phyloP scores from a whole-genome alignment of 306 rosid species.

The Trifolium fragiferum region DNA sequence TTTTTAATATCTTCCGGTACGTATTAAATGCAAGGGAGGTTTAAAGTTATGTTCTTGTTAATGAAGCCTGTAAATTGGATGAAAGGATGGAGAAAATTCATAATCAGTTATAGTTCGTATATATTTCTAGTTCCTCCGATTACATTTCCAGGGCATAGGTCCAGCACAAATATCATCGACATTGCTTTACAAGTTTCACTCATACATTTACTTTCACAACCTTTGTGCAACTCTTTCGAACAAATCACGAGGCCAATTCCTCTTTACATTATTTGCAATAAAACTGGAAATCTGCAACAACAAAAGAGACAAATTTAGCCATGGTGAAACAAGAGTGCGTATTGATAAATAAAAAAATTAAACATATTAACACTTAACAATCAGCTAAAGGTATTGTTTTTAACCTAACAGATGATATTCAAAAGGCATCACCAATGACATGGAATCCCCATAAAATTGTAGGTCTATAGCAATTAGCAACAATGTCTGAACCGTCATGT shows the following conservation, averaged over 20 bases:
- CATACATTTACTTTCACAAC: conserved; percentile 57
- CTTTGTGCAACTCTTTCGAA: conserved; percentile 87
- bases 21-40: neutral
- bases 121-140: neutral
- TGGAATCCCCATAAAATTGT: conserved; percentile 8
- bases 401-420: conserved; percentile 2
- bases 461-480: conserved; percentile 6
- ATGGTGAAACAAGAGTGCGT: conserved; percentile 14
- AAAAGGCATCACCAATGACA: conserved; percentile 7
- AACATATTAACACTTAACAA: neutral
- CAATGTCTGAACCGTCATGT: neutral
- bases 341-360: too few relatives aligned
- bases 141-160: neutral
- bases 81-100: conserved; percentile 17
- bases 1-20: neutral
- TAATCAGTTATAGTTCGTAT: conserved; percentile 21
- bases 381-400: neutral
- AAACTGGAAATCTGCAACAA: conserved; percentile 84
- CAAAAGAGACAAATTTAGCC: neutral
- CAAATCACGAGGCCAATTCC: conserved; percentile 96
- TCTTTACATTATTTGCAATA: conserved; percentile 80
- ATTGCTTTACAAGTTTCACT: conserved; percentile 41
- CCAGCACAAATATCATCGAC: conserved; percentile 23
- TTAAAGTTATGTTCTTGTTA: conserved; percentile 13
- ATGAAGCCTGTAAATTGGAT: conserved; percentile 23